Evolutionary conservation across 2,329 filamentous ascomycete species (phyloP).

Genomic region (Neonectria faginata): DNA sequence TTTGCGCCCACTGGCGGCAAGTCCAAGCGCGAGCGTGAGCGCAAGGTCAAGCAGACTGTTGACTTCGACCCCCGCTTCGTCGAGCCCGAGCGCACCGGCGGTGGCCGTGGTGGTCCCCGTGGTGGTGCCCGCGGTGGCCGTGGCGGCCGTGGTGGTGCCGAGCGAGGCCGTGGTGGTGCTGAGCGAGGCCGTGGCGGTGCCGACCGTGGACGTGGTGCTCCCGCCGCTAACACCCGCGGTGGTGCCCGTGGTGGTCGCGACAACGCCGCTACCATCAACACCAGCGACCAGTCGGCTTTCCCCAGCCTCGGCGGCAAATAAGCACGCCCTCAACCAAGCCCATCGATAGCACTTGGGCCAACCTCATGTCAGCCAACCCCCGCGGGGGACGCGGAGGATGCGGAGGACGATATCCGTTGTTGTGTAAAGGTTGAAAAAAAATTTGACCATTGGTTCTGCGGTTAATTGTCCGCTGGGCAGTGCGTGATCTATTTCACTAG

Average conservation of each 20-base stretch:
- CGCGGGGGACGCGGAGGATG: slow-evolving; percentile 35
- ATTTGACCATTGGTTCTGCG: slow-evolving; percentile 49
- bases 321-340: slow-evolving; percentile 39
- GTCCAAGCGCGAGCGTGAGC: slow-evolving; percentile 85
- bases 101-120: slow-evolving; percentile 53
- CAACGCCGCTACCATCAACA: slow-evolving; percentile 61
- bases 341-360: slow-evolving; percentile 41
- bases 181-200: slow-evolving; percentile 43
- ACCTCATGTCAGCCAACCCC: slow-evolving; percentile 37
- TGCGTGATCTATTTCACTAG: slow-evolving; percentile 44
- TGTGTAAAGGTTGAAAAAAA: slow-evolving; percentile 50
- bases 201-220: slow-evolving; percentile 25
- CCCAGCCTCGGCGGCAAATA: slow-evolving; percentile 70
- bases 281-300: slow-evolving; percentile 69
- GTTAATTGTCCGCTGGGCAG: slow-evolving; percentile 39
- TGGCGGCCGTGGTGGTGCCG: slow-evolving; percentile 54
- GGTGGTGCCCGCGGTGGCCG: slow-evolving; percentile 57
- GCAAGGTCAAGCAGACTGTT: slow-evolving; percentile 89
- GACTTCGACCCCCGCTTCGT: slow-evolving; percentile 89
- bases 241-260: slow-evolving; percentile 43
- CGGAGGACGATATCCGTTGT: slow-evolving; percentile 45
- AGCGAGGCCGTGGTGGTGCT: slow-evolving; percentile 55
- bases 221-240: slow-evolving; percentile 37
- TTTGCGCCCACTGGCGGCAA: slow-evolving; percentile 81
- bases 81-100: slow-evolving; percentile 72